Base-by-base conservation (phyloP, 192 early-diverging fungal genomes). In the Jimgerdemannia lactiflua region DNA sequence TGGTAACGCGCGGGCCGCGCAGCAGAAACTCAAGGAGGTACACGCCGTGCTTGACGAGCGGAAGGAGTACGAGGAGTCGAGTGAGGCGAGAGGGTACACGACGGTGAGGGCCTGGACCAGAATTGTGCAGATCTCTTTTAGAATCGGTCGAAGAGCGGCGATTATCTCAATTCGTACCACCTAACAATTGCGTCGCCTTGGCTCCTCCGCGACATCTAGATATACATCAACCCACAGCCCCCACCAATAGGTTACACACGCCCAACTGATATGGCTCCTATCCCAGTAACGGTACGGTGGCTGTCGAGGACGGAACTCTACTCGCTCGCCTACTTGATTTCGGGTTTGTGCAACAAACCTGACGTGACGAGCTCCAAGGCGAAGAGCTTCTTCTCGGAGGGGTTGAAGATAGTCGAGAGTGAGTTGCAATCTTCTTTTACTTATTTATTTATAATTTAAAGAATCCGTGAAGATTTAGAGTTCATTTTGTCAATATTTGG, bases 271-370 rank as follows among this genome's bases (percentile, higher is more conserved):
- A 4, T 40, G 40, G 6, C 74, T 9, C 14, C 11, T 63, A 74
- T 77, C 40, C 64, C 76, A 6, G 76, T 77, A 39, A 66, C 64
- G 18, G 75, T 82, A 65, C 75, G 69, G 11, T 82, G 80, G 80
- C 78, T 82, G 77, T 67, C 80, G 10, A 76, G 78, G 43, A 78
- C 80, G 6, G 77, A 82, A n/a, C 77, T 82, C 8, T 82, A 82
- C 39, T 78, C 74, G 65, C 63, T 82, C 39, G 76, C 80, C 4
- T 82, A 82, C 43, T 39, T 82, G 20, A 72, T 82, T 3, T 82
- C 80, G 7, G 80, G 80, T 39, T 64, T 82, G 64, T 82, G 80
- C 67, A 78, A 70, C 63, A 82, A 82, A n/a, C 77, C 77, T 4
- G 80, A 82, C 41, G 76, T 78, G 80, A 82, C 77, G 4, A 43